These are phyloP conservation scores for Graphilbum sp. DNA, from an alignment of 2,329 filamentous ascomycete species.

Conservation along the genomic window DNA sequence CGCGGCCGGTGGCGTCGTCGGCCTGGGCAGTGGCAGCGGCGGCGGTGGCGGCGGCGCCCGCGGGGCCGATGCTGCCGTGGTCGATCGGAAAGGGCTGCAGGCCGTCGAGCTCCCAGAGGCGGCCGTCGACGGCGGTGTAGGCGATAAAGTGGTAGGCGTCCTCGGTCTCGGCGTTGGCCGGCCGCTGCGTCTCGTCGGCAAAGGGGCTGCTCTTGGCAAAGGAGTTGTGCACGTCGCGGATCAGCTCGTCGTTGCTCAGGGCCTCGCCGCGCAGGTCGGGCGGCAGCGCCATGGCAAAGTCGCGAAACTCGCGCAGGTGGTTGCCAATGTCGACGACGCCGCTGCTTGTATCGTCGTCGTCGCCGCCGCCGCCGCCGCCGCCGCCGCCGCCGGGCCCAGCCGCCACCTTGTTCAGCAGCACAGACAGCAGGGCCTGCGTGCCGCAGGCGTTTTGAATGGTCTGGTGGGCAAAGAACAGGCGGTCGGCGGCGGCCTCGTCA, in stretches of 20 bases:
- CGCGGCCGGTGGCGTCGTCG: background rate
- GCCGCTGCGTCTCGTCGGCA: constrained; percentile 70
- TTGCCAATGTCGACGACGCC: constrained; percentile 49
- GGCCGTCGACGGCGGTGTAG: constrained; percentile 67
- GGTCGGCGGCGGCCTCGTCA: constrained; percentile 57
- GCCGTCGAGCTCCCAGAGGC: constrained; percentile 87
- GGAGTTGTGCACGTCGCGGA: constrained; percentile 72
- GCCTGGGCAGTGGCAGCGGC: too few species aligned
- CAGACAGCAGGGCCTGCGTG: constrained; percentile 83
- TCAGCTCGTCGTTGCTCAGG: constrained; percentile 46
- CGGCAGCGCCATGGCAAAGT: constrained; percentile 75
- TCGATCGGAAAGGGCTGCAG: constrained; percentile 83
- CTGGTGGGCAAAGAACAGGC: constrained; percentile 86
- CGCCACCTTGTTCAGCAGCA: constrained; percentile 69
- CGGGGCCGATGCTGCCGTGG: constrained; percentile 66
- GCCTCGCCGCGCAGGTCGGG: constrained; percentile 50
- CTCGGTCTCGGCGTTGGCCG: constrained; percentile 54
- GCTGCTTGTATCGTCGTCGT: background rate
- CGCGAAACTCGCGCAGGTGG: constrained; percentile 61
- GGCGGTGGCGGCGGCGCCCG: too few species aligned
- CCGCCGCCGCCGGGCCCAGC: constrained; percentile 11
- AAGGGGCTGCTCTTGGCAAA: constrained; percentile 85
- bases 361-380: constrained; percentile 3
- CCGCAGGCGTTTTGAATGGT: constrained; percentile 98
- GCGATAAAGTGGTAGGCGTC: constrained; percentile 98